Evolutionary conservation across 2,329 filamentous ascomycete genomes (phyloP).

Genomic region (Pestalotiopsis sp.): DNA sequence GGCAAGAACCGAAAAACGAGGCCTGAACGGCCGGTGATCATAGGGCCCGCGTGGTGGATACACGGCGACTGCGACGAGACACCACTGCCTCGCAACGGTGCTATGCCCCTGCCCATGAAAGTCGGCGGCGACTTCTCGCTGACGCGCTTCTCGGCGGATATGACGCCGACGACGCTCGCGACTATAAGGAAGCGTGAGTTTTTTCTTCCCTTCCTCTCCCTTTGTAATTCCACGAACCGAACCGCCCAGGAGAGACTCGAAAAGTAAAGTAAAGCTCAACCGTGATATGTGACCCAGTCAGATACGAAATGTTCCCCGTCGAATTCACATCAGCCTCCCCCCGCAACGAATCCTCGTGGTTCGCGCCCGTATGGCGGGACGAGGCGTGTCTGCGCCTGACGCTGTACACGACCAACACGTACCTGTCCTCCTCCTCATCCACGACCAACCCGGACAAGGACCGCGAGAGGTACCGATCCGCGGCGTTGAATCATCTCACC

Average conservation of each 20-base stretch:
- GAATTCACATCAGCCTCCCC: neutral
- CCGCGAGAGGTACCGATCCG: neutral
- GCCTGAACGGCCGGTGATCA: neutral
- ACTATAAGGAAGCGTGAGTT: neutral
- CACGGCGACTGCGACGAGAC: too few species aligned
- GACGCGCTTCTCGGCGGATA: neutral
- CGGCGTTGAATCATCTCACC: neutral
- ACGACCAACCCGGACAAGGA: neutral
- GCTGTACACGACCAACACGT: neutral
- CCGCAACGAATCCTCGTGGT: neutral
- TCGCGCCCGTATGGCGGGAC: conserved; percentile 4
- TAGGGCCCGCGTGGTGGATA: neutral
- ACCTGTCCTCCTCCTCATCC: neutral
- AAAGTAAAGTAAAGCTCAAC: neutral
- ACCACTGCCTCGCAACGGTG: too few species aligned
- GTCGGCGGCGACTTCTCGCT: conserved; percentile 8
- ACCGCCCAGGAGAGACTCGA: too few species aligned
- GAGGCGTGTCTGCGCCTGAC: conserved; percentile 4
- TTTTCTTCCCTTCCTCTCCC: neutral
- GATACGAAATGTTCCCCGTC: neutral
- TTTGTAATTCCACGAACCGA: neutral
- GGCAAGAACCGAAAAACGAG: conserved; percentile 8
- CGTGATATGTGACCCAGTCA: neutral
- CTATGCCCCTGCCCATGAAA: neutral
- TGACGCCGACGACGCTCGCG: neutral